phyloP scores from a whole-genome alignment of 306 rosid species.

The Gastrolobium villosum region DNA sequence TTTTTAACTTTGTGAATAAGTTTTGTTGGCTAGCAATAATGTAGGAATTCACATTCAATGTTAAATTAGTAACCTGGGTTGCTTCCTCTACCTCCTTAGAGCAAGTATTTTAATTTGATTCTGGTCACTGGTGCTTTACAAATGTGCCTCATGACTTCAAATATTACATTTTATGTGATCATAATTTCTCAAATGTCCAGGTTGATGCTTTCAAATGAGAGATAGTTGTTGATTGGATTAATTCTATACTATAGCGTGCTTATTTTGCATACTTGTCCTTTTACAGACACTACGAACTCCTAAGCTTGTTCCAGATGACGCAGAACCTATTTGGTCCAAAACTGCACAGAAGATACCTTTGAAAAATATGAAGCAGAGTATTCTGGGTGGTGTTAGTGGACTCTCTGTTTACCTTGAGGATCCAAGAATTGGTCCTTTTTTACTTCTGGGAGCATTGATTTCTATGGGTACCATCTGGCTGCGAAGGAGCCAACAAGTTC shows the following conservation, averaged over 20 bases:
- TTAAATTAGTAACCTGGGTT: slow-evolving; percentile 11
- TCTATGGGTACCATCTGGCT: slow-evolving; percentile 84
- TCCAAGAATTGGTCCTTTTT: slow-evolving; percentile 87
- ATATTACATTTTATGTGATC: not conserved
- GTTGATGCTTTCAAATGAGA: slow-evolving; percentile 27
- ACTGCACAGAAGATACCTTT: slow-evolving; percentile 62
- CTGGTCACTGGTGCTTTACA: slow-evolving; percentile 18
- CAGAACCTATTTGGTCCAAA: slow-evolving; percentile 71
- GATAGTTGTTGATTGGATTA: slow-evolving; percentile 1
- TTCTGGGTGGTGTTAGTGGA: slow-evolving; percentile 53
- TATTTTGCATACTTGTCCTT: slow-evolving; percentile 3
- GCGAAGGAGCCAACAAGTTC: slow-evolving; percentile 69
- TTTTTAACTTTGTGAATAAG: slow-evolving; percentile 12
- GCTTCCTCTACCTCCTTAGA: not conserved
- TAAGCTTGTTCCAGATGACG: slow-evolving; percentile 73
- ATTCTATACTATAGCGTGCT: not conserved
- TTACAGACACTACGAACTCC: slow-evolving; percentile 82
- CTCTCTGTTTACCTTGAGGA: slow-evolving; percentile 64
- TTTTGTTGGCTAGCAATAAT: slow-evolving; percentile 2
- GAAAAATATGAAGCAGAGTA: slow-evolving; percentile 56
- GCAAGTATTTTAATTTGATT: slow-evolving; percentile 13
- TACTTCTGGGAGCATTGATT: slow-evolving; percentile 84
- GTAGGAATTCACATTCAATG: not conserved
- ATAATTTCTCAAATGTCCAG: slow-evolving; percentile 6
- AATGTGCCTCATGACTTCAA: not conserved